Base-by-base conservation (phyloP, 805 yeast species). In the Metschnikowia rubicola region DNA sequence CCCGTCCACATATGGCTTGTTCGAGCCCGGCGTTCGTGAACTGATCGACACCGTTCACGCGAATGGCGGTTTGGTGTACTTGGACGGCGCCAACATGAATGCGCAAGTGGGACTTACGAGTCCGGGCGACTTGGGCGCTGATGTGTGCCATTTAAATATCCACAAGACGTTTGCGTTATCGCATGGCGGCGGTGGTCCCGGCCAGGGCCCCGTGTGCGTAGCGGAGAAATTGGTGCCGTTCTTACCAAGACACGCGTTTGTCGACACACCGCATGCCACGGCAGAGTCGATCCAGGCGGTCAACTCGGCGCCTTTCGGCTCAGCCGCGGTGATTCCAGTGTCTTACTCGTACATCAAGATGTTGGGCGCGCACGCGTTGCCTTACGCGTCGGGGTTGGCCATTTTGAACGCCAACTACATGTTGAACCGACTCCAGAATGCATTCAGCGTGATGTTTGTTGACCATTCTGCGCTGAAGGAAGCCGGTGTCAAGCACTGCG, bases 171-270 rank as follows among this genome's bases (percentile, higher is more conserved):
- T 94, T 75, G 90, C 97, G 39, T 89, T 94, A 62, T 95, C 97
- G 46, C 99, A 94, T 62, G 99, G 99, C 62, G 99, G 99, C 64
- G 99, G 99, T 65, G 99, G 99, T 37, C 99, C 99, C 36, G 99
- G 98, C 63, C 96, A 90, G 60, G 99, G 97, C 15, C 98, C 98
- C 43, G 94, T 94, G 54, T 89, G 98, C 77, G 98, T 92, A 47
- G 84, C 83, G 56, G 71, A 77, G 41, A 96, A 89, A 66, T 74
- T 94, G 59, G 78, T 77, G 37, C 88, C 88, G 44, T 90, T 80
- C 69, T 77, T 94, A 59, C 99, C 99, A 39, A 73, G 75, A 11
- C 97, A 94, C 68, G 77, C 79, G 19, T 73, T 86, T 35, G 74
- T 80, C 12, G 58, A 67, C 26, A 78, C 83, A 59, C 81, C 84